These are phyloP conservation scores for Aspergillus pseudoviridinutans DNA, from an alignment of 2,329 filamentous ascomycete species.

Conservation along the genomic window DNA sequence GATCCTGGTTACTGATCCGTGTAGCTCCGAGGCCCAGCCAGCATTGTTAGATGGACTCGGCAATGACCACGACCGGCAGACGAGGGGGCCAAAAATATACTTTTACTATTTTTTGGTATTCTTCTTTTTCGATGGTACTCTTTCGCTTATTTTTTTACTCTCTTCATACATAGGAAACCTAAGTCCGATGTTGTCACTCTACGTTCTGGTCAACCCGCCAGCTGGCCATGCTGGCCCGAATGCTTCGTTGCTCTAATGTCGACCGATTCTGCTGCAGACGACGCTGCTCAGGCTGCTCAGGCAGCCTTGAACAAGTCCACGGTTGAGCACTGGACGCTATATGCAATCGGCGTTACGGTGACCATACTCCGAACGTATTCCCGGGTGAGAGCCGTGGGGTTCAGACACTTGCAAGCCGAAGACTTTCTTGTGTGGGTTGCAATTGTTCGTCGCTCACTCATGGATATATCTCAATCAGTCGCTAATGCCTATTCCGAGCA, in stretches of 20 bases:
- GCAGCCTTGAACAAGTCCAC: slow-evolving; percentile 11
- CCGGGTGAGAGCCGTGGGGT: slow-evolving; percentile 15
- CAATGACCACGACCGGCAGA: neutral
- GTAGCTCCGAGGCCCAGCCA: neutral
- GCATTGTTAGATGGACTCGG: neutral
- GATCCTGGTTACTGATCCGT: neutral
- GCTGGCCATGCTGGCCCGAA: neutral
- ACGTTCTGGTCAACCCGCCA: neutral
- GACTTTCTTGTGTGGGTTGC: slow-evolving; percentile 55
- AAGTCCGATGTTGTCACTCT: neutral
- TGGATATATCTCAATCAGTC: neutral
- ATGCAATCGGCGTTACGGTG: slow-evolving; percentile 19
- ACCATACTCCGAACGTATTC: slow-evolving; percentile 40
- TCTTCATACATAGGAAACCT: neutral
- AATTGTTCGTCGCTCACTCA: slow-evolving; percentile 42
- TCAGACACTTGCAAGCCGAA: slow-evolving; percentile 35
- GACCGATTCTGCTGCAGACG: slow-evolving; percentile 4
- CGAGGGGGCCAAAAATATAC: neutral
- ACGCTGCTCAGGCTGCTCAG: slow-evolving; percentile 14
- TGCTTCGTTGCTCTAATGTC: slow-evolving; percentile 2
- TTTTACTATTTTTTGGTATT: neutral
- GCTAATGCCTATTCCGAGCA: slow-evolving; percentile 20
- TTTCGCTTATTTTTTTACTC: neutral
- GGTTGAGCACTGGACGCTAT: slow-evolving; percentile 25
- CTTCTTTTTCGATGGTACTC: too few relatives aligned